A percentile compares a stretch with the other conserved stretches of the same genome.
phyloP scores from a whole-genome alignment of 2,329 filamentous ascomycete genomes.

The Chaetomium strumarium region DNA sequence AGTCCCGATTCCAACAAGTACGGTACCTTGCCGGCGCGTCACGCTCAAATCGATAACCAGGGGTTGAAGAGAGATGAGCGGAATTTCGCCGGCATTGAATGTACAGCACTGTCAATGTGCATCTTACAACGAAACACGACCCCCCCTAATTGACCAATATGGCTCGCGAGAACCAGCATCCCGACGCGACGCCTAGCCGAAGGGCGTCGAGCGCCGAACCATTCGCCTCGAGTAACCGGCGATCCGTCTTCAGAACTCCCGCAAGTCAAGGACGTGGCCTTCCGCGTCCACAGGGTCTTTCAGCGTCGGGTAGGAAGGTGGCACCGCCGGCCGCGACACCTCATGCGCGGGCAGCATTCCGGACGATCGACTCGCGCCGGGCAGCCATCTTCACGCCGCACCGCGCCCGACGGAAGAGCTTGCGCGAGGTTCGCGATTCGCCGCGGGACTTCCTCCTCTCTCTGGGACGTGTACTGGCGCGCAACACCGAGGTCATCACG shows the following conservation, averaged over 20 bases:
- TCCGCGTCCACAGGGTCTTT: constrained; percentile 36
- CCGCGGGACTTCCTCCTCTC: constrained; percentile 48
- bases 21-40: neutral
- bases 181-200: constrained; percentile 29
- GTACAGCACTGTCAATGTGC: too few relatives aligned
- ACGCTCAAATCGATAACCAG: neutral
- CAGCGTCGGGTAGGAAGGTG: constrained; percentile 42
- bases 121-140: too few relatives aligned
- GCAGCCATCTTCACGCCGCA: constrained; percentile 56
- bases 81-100: neutral
- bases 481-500: constrained; percentile 38
- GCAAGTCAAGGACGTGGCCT: constrained; percentile 30
- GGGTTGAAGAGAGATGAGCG: neutral
- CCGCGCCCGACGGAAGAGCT: constrained; percentile 49
- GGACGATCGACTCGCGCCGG: constrained; percentile 53
- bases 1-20: neutral
- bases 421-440: constrained; percentile 51
- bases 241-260: constrained; percentile 38
- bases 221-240: constrained; percentile 31
- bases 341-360: constrained; percentile 55
- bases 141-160: constrained; percentile 7
- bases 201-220: constrained; percentile 34
- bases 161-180: constrained; percentile 21
- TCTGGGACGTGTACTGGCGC: constrained; percentile 50
- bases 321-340: constrained; percentile 41